Percentiles rank a stretch among this genome's conserved stretches.
Conservation (phyloP, 139 green algal species). For the Chara braunii region DNA sequence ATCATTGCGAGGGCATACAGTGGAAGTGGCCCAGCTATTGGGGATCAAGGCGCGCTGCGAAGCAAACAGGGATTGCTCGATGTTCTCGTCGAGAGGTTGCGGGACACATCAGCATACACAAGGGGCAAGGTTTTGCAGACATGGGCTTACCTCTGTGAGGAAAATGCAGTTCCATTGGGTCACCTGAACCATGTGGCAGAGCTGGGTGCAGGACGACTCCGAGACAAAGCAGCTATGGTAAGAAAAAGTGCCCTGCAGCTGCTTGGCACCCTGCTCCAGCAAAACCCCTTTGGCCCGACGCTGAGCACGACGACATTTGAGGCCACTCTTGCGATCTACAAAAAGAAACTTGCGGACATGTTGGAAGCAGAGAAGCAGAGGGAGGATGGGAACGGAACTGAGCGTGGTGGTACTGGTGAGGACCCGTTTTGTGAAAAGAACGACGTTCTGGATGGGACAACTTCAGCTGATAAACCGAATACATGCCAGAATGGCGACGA, state of each 20-base stretch:
- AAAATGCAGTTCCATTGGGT: conserved; percentile 49
- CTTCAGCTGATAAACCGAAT: too few species aligned
- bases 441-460: too few species aligned
- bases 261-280: conserved; percentile 49
- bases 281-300: conserved; percentile 67
- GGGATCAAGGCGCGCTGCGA: conserved; percentile 41
- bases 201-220: conserved; percentile 62
- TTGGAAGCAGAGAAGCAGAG: too few species aligned
- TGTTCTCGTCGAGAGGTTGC: conserved; percentile 55
- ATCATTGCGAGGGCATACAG: conserved; percentile 31
- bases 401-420: too few species aligned
- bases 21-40: neutral
- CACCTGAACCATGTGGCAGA: conserved; percentile 61
- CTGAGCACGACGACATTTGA: conserved; percentile 37
- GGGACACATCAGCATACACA: conserved; percentile 60
- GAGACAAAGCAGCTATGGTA: conserved; percentile 71
- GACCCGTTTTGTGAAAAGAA: too few species aligned
- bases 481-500: too few species aligned
- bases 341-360: conserved; percentile 2
- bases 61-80: conserved; percentile 71
- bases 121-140: conserved; percentile 55
- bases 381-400: too few species aligned
- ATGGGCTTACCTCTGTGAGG: conserved; percentile 64
- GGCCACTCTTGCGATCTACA: conserved; percentile 5
- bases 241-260: conserved; percentile 61